Conservation (phyloP, 225 moss, liverwort and hornwort genomes). For the Marchantia paleacea region DNA sequence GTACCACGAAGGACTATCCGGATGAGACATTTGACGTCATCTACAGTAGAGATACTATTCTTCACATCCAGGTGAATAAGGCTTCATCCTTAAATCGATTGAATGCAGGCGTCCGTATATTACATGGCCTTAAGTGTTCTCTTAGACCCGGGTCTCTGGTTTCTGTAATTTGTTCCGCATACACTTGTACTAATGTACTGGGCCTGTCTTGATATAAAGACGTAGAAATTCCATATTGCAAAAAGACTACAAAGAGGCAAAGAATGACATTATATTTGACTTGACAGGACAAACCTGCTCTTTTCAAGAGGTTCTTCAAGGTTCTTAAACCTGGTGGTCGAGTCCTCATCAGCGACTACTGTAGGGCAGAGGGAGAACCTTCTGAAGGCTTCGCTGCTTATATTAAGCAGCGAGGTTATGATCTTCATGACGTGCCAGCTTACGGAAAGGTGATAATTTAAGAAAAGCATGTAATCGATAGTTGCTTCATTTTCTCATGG, state of each 20-base stretch:
- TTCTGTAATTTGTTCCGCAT: not conserved
- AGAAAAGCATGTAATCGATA: not conserved
- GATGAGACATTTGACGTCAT: slow-evolving; percentile 74
- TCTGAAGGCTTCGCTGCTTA: slow-evolving; percentile 78
- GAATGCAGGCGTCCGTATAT: no score
- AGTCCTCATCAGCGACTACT: slow-evolving; percentile 91
- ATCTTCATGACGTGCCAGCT: slow-evolving; percentile 66
- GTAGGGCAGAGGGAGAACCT: slow-evolving; percentile 61
- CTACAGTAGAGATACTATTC: slow-evolving; percentile 93
- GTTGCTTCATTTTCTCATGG: not conserved
- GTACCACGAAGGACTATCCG: slow-evolving; percentile 65
- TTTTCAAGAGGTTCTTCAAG: slow-evolving; percentile 66
- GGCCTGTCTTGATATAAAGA: no score
- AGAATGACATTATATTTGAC: not conserved
- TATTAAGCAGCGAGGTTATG: slow-evolving; percentile 82
- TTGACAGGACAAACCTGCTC: slow-evolving; percentile 65
- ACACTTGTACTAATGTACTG: no score
- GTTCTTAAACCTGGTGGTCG: slow-evolving; percentile 92
- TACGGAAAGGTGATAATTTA: slow-evolving; percentile 65
- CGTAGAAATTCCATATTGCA: no score
- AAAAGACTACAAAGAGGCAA: not conserved
- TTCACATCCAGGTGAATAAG: slow-evolving; percentile 71
- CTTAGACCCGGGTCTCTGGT: no score
- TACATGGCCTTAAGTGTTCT: no score
- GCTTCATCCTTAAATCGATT: no score